phyloP scores from a whole-genome alignment of 2,329 filamentous ascomycete genomes.

The Thyridium curvatum region DNA sequence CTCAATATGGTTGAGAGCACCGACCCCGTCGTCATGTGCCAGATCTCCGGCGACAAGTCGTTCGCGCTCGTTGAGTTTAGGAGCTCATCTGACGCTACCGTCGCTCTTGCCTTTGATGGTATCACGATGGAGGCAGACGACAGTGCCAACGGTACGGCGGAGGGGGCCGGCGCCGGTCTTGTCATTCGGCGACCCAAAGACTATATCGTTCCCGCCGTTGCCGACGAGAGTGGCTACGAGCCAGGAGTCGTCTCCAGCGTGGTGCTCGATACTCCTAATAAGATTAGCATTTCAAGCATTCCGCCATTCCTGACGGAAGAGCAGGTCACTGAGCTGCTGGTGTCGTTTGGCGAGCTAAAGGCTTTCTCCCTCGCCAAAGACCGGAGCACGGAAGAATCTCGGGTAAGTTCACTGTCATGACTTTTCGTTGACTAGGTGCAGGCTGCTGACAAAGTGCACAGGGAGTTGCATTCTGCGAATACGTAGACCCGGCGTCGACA shows the following conservation, averaged over 20 bases:
- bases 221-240: constrained; percentile 67
- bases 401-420: constrained; percentile 65
- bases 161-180: constrained; percentile 49
- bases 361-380: constrained; percentile 90
- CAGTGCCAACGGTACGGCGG: constrained; percentile 43
- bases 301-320: constrained; percentile 84
- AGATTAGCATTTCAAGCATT: constrained; percentile 88
- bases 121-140: constrained; percentile 78
- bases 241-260: constrained; percentile 71
- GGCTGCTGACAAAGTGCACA: constrained; percentile 33
- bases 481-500: constrained; percentile 69
- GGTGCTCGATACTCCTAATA: constrained; percentile 89
- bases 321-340: constrained; percentile 83
- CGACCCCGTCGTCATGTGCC: constrained; percentile 79
- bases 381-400: constrained; percentile 73
- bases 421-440: no score
- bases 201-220: constrained; percentile 83
- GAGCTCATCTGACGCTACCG: constrained; percentile 77
- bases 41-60: constrained; percentile 69
- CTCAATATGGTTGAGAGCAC: constrained; percentile 80
- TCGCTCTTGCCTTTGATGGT: constrained; percentile 84
- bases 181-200: constrained; percentile 86
- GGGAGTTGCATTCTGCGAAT: constrained; percentile 97
- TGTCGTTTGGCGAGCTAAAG: constrained; percentile 88
- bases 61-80: constrained; percentile 93